phyloP scores from a whole-genome alignment of 108 stramenopile species.

The Skeletonema grethae region DNA sequence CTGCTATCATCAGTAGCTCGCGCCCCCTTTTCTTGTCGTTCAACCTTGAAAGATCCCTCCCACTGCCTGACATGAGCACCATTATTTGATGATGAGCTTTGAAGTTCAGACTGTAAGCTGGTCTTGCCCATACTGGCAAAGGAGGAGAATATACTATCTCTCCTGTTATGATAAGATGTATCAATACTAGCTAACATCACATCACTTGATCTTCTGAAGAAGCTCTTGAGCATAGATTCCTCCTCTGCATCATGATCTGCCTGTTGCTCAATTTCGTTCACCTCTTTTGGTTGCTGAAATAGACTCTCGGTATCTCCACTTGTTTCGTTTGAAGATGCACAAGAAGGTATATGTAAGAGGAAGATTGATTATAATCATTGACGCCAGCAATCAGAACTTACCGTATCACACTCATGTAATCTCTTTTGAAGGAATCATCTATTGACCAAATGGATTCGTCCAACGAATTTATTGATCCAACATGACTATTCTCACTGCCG shows the following conservation, averaged over 20 bases:
- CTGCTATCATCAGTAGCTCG: not conserved
- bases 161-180: not conserved
- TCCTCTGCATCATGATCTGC: not conserved
- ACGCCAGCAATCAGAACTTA: not conserved
- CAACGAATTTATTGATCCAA: not conserved
- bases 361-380: not conserved
- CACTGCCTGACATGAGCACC: not conserved
- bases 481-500: not conserved
- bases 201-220: not conserved
- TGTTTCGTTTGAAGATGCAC: not conserved
- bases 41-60: not conserved
- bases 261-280: not conserved
- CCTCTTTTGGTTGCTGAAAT: not conserved
- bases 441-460: not conserved
- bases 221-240: not conserved
- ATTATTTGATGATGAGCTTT: not conserved
- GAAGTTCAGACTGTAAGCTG: not conserved
- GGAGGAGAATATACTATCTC: not conserved
- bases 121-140: too few relatives aligned
- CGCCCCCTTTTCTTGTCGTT: not conserved
- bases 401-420: not conserved
- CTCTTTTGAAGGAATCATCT: not conserved
- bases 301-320: not conserved
- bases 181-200: not conserved
- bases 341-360: not conserved